Evolutionary conservation across 805 yeast species (phyloP).

Genomic region (Kluyveromyces nonfermentans): DNA sequence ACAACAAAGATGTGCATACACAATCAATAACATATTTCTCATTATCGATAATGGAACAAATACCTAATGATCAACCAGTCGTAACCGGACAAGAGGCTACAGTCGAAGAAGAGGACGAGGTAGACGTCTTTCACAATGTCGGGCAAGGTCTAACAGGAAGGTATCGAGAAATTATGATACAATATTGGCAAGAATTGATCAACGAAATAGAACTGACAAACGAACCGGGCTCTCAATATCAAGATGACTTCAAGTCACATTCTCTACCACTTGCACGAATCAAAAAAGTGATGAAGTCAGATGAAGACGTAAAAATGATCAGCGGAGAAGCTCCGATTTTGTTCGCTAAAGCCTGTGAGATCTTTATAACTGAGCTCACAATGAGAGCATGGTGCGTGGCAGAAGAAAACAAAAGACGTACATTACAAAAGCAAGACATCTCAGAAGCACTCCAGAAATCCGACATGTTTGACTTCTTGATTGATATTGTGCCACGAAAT

Average conservation of each 20-base stretch:
- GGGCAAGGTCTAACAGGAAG: constrained; percentile 85
- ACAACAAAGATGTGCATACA: too few species aligned
- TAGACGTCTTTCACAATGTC: constrained; percentile 70
- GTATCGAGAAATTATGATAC: constrained; percentile 82
- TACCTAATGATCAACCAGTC: background rate
- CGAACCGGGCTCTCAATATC: constrained; percentile 52
- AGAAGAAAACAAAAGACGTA: constrained; percentile 89
- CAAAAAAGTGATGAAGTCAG: constrained; percentile 96
- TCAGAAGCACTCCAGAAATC: constrained; percentile 91
- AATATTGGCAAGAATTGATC: constrained; percentile 95
- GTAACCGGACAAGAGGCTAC: background rate
- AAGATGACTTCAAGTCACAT: constrained; percentile 87
- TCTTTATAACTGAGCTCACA: constrained; percentile 91
- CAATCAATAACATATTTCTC: too few species aligned
- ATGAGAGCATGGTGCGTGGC: constrained; percentile 99
- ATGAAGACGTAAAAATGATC: constrained; percentile 94
- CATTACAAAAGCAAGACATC: constrained; percentile 87
- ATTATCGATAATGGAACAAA: background rate
- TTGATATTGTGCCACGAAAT: constrained; percentile 92
- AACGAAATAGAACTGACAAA: constrained; percentile 48
- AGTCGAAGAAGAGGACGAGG: constrained; percentile 28
- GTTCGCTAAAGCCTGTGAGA: constrained; percentile 97
- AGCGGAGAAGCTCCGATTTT: constrained; percentile 96
- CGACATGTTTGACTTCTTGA: constrained; percentile 95
- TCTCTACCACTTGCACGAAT: constrained; percentile 93